Conservation (phyloP, 768 basidiomycete species). For the Austroboletus festivus region DNA sequence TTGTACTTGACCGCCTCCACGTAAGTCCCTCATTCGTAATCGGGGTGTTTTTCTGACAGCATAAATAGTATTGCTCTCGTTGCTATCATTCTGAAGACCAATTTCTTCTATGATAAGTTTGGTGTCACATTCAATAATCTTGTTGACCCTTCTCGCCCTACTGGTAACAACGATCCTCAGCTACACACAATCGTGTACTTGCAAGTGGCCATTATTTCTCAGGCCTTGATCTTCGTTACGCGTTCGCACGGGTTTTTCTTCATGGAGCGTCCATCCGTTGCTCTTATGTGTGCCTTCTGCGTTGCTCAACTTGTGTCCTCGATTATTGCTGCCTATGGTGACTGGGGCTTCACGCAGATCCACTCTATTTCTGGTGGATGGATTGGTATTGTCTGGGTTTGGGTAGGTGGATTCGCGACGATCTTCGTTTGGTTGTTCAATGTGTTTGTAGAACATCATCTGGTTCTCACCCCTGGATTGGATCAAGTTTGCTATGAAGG, state of each 20-base stretch:
- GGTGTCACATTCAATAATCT: constrained; percentile 51
- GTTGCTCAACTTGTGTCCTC: constrained; percentile 92
- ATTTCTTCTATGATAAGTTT: constrained; percentile 88
- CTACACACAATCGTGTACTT: constrained; percentile 91
- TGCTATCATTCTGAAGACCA: constrained; percentile 79
- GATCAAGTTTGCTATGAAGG: constrained; percentile 97
- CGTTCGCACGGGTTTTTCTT: constrained; percentile 95
- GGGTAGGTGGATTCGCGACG: constrained; percentile 53
- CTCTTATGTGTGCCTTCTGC: constrained; percentile 87
- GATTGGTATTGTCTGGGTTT: constrained; percentile 97
- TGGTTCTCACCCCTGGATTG: constrained; percentile 96
- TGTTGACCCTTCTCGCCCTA: constrained; percentile 25
- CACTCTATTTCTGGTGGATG: constrained; percentile 80
- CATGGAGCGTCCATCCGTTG: constrained; percentile 90
- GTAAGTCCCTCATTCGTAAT: constrained; percentile 43
- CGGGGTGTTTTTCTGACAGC: constrained; percentile 7
- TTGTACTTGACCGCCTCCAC: constrained; percentile 90
- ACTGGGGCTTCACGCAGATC: constrained; percentile 95
- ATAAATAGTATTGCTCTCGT: constrained; percentile 67
- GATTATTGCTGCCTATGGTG: constrained; percentile 89
- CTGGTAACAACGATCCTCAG: constrained; percentile 53
- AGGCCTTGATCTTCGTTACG: constrained; percentile 95
- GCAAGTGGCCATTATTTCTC: constrained; percentile 98
- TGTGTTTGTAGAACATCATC: constrained; percentile 66
- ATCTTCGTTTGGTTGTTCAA: constrained; percentile 10